These are phyloP conservation scores for Trypanosoma brucei DNA, from an alignment of 208 protist genomes.

Conservation along the genomic window DNA sequence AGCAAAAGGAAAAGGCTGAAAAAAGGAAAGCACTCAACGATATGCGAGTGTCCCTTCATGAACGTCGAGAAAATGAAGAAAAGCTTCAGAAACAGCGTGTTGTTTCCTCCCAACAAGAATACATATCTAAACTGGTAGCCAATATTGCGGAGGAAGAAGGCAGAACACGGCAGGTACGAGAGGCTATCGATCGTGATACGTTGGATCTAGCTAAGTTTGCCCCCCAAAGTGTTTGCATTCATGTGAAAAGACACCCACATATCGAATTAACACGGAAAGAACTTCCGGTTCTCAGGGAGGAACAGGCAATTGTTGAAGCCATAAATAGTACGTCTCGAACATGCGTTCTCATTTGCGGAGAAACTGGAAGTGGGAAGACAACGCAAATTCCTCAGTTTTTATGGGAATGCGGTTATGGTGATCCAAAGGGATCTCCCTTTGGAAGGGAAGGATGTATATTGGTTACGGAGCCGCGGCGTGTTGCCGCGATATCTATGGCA, in stretches of 20 bases:
- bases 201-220: slow-evolving; percentile 36
- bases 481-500: slow-evolving; percentile 99
- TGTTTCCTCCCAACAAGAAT: slow-evolving; percentile 30
- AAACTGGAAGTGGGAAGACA: slow-evolving; percentile 98
- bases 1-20: slow-evolving; percentile 51
- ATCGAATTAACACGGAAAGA: slow-evolving; percentile 57
- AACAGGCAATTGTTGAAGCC: slow-evolving; percentile 89
- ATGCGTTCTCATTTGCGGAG: slow-evolving; percentile 94
- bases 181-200: slow-evolving; percentile 33
- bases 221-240: slow-evolving; percentile 60
- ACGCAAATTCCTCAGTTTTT: slow-evolving; percentile 94
- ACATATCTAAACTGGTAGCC: slow-evolving; percentile 24
- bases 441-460: slow-evolving; percentile 82
- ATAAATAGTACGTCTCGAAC: slow-evolving; percentile 68
- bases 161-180: slow-evolving; percentile 36
- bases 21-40: slow-evolving; percentile 55
- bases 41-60: slow-evolving; percentile 45
- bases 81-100: slow-evolving; percentile 27
- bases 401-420: slow-evolving; percentile 88
- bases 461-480: slow-evolving; percentile 99
- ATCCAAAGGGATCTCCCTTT: slow-evolving; percentile 58
- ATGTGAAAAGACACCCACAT: slow-evolving; percentile 45
- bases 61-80: slow-evolving; percentile 50
- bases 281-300: slow-evolving; percentile 82
- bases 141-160: slow-evolving; percentile 25